Percentiles rank a stretch among this genome's conserved stretches.
Conservation (phyloP, 352 stramenopile genomes). For the Phytophthora syringae region DNA sequence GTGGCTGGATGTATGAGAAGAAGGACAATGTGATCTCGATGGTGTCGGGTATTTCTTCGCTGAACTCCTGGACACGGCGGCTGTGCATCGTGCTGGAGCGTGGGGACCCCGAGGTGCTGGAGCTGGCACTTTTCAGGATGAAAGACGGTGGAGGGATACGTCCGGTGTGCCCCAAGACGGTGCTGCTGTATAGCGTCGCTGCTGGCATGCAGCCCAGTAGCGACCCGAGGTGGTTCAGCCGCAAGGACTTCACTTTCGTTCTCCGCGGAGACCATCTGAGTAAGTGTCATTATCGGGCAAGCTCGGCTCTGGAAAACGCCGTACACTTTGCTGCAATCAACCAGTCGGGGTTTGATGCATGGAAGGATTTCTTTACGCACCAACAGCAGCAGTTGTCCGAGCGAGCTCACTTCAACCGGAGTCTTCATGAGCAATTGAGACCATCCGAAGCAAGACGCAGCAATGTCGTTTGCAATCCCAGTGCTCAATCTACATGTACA, state of each 20-base stretch:
- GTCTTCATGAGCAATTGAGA: constrained; percentile 16
- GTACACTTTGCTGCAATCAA: constrained; percentile 71
- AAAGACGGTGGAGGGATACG: constrained; percentile 45
- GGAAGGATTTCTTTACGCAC: constrained; percentile 65
- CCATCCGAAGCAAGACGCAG: neutral
- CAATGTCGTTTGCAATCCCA: constrained; percentile 21
- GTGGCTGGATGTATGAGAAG: constrained; percentile 70
- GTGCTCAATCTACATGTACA: neutral
- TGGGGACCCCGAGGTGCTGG: constrained; percentile 59
- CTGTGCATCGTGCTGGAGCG: constrained; percentile 79
- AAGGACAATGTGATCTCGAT: constrained; percentile 69
- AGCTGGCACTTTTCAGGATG: constrained; percentile 79
- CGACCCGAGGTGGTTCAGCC: constrained; percentile 79
- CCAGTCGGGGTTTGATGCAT: constrained; percentile 50
- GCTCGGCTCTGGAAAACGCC: constrained; percentile 37
- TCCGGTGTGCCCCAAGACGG: constrained; percentile 57
- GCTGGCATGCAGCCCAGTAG: constrained; percentile 45
- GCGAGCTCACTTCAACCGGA: neutral
- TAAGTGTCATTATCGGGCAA: constrained; percentile 44
- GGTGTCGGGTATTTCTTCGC: constrained; percentile 59
- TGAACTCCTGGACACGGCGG: constrained; percentile 68
- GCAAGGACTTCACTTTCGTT: constrained; percentile 67
- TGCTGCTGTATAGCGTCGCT: constrained; percentile 69
- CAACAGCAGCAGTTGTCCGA: constrained; percentile 50
- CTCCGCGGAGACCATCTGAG: constrained; percentile 45